Percentiles rank a stretch among this genome's conserved stretches.
Evolutionary conservation across 306 rosid species (phyloP).

Genomic region (Cyclanthera cordifolia): DNA sequence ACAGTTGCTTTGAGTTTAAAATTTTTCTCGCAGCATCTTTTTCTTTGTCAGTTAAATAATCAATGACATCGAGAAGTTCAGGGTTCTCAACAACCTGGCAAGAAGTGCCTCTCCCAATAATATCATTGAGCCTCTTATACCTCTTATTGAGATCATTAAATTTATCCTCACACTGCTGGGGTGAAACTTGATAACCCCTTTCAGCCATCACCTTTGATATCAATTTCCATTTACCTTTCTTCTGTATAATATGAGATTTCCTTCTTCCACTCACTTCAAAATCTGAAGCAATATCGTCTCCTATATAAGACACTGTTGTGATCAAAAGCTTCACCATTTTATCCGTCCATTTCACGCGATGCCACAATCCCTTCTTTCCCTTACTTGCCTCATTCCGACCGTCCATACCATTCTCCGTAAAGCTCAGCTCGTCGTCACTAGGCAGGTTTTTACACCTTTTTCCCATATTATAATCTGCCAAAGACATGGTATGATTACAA

Average conservation of each 20-base stretch:
- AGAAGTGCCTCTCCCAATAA: conserved; percentile 87
- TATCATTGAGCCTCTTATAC: conserved; percentile 73
- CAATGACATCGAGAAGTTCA: conserved; percentile 51
- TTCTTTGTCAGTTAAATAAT: conserved; percentile 62
- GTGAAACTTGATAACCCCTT: conserved; percentile 76
- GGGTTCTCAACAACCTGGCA: conserved; percentile 90
- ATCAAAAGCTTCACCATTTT: conserved; percentile 87
- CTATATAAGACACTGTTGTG: conserved; percentile 71
- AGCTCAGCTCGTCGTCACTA: conserved; percentile 68
- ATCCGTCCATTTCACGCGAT: conserved; percentile 87
- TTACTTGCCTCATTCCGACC: conserved; percentile 36
- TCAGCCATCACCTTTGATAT: conserved; percentile 87
- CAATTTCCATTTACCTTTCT: conserved; percentile 89
- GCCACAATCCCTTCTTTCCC: conserved; percentile 78
- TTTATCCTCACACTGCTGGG: conserved; percentile 95
- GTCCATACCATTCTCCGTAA: conserved; percentile 51
- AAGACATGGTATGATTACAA: conserved; percentile 40
- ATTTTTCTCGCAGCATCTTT: conserved; percentile 74
- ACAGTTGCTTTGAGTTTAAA: conserved; percentile 74
- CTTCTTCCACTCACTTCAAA: conserved; percentile 49
- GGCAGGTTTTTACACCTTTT: conserved; percentile 59
- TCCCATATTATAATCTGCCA: conserved; percentile 47
- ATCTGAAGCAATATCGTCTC: conserved; percentile 51
- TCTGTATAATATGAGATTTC: conserved; percentile 50
- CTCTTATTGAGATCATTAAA: conserved; percentile 88